Base-by-base conservation (phyloP, 176 grass and related monocot species). In the Oryza coarctata region DNA sequence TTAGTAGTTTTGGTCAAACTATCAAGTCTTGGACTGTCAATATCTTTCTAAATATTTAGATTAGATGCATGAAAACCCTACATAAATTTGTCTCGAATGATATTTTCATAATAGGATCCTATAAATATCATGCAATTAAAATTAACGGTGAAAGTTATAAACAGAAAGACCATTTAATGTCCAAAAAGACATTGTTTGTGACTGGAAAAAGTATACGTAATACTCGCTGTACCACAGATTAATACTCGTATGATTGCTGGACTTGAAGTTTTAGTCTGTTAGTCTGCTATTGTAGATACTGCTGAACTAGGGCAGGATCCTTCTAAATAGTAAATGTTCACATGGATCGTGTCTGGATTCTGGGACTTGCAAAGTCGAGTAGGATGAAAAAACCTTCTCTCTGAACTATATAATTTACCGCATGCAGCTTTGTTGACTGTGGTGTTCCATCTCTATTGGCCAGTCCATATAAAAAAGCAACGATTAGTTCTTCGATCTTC, bases 301-400 rank as follows among this genome's bases (percentile, higher is more conserved):
- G 32, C 40, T 17, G 20, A 76, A 28, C 55, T 71, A 71, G 28
- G 35, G 20, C 9, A 83, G 49, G 44, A 39, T 70, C 22, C 7
- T 20, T 64, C 31, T 38, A 18, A 73, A 63, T 50, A 28, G 36
- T 70, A 15, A 27, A 78, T 73, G 22, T 77, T 89, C 71, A 86
- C 78, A 76, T 81, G 43, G 60, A 9, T 65, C 13, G n/a, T 60
- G n/a, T 60, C 55, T 60, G 55, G 55, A 60, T 3, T 61, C 71
- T 34, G 41, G 49, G 36, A 44, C 45, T 31, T 70, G 76, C 76
- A 62, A 85, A 63, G 47, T 73, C 35, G 74, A 80, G 63, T 50
- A 40, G 64, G 40, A 77, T 29, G 33, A 17, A 85, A 17, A 85
- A 81, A 82, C 33, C 22, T 66, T 80, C 62, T 63, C 22, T 13